Conservation (phyloP, 805 yeast species). For the Ogataea nitratoaversa region DNA sequence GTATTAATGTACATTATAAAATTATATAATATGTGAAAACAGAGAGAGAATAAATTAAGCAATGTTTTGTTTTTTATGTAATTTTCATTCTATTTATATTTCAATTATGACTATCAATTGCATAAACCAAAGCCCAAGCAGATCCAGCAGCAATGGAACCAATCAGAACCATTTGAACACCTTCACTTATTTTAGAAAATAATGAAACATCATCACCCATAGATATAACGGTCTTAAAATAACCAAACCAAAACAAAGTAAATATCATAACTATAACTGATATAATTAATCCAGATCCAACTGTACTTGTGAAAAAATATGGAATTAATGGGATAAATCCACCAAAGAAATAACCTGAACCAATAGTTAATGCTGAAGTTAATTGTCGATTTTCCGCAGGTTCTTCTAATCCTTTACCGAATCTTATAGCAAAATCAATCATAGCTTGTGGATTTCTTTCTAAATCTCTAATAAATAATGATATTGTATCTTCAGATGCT, state of each 20-base stretch:
- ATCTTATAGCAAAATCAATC: slow-evolving; percentile 83
- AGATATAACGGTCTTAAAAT: slow-evolving; percentile 75
- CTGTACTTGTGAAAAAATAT: slow-evolving; percentile 76
- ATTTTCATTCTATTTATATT: too few relatives aligned
- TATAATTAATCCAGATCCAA: slow-evolving; percentile 68
- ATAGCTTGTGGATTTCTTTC: slow-evolving; percentile 72
- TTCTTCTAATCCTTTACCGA: slow-evolving; percentile 90
- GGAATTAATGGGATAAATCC: slow-evolving; percentile 91
- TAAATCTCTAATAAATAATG: slow-evolving; percentile 71
- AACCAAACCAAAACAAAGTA: slow-evolving; percentile 86
- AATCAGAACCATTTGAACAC: slow-evolving; percentile 85
- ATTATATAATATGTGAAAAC: too few relatives aligned
- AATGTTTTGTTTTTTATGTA: too few relatives aligned
- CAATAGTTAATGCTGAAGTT: slow-evolving; percentile 86
- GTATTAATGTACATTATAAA: too few relatives aligned
- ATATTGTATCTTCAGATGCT: slow-evolving; percentile 66
- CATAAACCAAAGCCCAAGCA: slow-evolving; percentile 87
- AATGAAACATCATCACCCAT: slow-evolving; percentile 73
- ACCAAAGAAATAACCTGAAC: slow-evolving; percentile 82
- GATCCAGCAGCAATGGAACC: slow-evolving; percentile 98
- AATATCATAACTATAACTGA: slow-evolving; percentile 79
- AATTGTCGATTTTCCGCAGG: slow-evolving; percentile 91
- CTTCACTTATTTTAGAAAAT: slow-evolving; percentile 64
- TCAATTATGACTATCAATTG: slow-evolving; percentile 45
- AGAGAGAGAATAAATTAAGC: too few relatives aligned